Conservation (phyloP, 192 early-diverging fungal genomes). For the Backusella tuberculispora region DNA sequence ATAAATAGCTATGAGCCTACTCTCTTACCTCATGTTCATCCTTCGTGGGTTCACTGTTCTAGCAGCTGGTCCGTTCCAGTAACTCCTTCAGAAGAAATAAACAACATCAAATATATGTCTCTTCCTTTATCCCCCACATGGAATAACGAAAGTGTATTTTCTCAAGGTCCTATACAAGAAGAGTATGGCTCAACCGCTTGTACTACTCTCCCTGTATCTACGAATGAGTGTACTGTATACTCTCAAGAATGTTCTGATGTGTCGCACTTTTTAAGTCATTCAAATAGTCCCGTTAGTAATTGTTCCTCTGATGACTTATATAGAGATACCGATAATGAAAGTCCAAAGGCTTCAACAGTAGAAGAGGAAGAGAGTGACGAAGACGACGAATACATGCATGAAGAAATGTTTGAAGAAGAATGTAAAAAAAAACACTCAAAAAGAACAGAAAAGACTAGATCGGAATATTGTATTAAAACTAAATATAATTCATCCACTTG, state of each 20-base stretch:
- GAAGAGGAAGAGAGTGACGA: neutral
- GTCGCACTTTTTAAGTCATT: neutral
- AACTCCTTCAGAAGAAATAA: neutral
- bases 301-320: neutral
- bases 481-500: no score
- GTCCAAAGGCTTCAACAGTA: neutral
- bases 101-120: neutral
- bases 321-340: neutral
- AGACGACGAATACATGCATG: neutral
- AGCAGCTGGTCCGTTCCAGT: neutral
- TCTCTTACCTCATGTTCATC: neutral
- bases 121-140: slow-evolving; percentile 8
- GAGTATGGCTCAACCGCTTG: neutral
- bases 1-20: neutral
- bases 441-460: neutral
- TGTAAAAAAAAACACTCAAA: neutral
- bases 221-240: neutral
- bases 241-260: neutral
- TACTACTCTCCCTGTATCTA: neutral
- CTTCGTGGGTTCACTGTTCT: slow-evolving; percentile 2
- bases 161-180: neutral
- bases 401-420: neutral
- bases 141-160: neutral
- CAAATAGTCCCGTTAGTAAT: neutral
- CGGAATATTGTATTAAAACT: neutral